These are phyloP conservation scores for Ensete ventricosum DNA, from an alignment of 176 grass and related monocot species.

Conservation along the genomic window DNA sequence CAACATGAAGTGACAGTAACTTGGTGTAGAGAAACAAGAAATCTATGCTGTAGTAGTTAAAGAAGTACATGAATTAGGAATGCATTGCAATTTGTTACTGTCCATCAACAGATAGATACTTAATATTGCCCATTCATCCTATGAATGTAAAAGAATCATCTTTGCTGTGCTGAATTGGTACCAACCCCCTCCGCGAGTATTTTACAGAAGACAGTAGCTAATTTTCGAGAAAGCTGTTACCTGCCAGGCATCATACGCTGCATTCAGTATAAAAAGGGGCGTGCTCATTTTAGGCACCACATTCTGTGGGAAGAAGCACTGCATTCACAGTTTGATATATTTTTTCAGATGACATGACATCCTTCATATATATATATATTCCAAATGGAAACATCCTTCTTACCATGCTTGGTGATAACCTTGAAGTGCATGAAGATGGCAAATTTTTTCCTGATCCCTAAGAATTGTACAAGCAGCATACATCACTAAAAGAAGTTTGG, in stretches of 20 bases:
- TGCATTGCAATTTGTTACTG: no score
- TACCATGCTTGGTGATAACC: constrained; percentile 65
- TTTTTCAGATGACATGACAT: neutral
- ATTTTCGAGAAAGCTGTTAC: constrained; percentile 16
- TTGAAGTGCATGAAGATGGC: constrained; percentile 68
- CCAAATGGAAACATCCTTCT: constrained; percentile 4
- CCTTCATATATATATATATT: constrained; percentile 6
- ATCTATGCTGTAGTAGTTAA: no score
- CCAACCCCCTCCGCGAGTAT: no score
- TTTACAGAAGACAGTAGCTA: no score
- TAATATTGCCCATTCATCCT: no score
- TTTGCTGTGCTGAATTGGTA: no score
- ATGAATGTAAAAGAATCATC: no score
- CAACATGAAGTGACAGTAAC: no score
- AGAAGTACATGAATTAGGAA: no score
- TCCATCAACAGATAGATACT: no score
- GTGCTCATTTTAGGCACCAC: constrained; percentile 58
- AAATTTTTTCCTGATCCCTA: constrained; percentile 69
- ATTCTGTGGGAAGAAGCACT: constrained; percentile 97
- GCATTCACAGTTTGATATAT: constrained; percentile 25
- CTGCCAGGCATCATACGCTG: constrained; percentile 97
- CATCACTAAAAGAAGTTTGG: neutral
- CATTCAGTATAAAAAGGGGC: constrained; percentile 84
- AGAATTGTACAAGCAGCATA: neutral
- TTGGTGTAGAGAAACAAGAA: no score